phyloP scores from a whole-genome alignment of 2,329 filamentous ascomycete genomes.

The Cryphonectria radicalis region DNA sequence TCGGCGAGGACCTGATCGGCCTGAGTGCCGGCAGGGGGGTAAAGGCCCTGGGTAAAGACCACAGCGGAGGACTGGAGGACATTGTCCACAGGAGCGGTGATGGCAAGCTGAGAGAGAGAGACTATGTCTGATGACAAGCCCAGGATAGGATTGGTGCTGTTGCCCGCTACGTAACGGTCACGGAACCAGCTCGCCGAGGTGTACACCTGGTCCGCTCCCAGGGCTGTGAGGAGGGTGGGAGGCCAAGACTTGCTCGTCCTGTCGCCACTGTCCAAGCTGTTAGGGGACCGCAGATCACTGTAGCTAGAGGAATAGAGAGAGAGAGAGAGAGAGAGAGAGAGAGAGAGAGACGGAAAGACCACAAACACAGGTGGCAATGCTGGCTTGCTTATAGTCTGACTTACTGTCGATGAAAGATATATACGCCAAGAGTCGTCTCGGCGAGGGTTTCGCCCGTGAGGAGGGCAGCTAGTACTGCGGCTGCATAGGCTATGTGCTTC shows the following conservation, averaged over 20 bases:
- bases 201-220: constrained; percentile 79
- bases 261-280: constrained; percentile 62
- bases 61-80: constrained; percentile 81
- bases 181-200: constrained; percentile 77
- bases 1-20: constrained; percentile 70
- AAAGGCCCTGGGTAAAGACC: constrained; percentile 83
- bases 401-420: constrained; percentile 81
- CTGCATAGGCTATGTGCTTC: constrained; percentile 36
- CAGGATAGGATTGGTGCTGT: constrained; percentile 63
- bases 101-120: constrained; percentile 70
- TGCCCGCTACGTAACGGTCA: constrained; percentile 69
- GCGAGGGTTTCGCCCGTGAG: constrained; percentile 39
- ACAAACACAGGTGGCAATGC: neutral
- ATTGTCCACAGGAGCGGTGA: constrained; percentile 73
- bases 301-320: neutral
- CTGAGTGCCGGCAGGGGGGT: constrained; percentile 70
- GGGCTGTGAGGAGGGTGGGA: constrained; percentile 73
- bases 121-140: constrained; percentile 70
- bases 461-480: constrained; percentile 47
- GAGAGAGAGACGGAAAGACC: neutral
- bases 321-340: neutral
- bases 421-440: constrained; percentile 79
- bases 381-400: constrained; percentile 26
- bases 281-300: neutral
- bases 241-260: constrained; percentile 77